Conservation (phyloP, 306 rosid genomes). For the Dalbergia cochinchinensis region DNA sequence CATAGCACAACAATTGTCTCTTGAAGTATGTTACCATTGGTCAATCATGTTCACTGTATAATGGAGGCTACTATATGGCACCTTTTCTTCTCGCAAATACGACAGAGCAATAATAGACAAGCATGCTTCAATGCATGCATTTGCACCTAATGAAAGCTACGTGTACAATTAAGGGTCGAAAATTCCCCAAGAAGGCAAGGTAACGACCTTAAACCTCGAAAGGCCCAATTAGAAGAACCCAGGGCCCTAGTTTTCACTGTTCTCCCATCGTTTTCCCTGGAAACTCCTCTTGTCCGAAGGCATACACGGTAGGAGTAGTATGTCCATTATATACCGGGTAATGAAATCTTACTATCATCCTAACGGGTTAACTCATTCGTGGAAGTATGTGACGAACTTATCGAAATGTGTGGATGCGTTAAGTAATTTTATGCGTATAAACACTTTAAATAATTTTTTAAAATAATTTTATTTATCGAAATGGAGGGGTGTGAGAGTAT, state of each 20-base stretch:
- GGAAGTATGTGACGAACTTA: no score
- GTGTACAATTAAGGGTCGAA: slow-evolving; percentile 14
- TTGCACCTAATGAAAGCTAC: slow-evolving; percentile 34
- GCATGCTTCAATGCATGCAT: slow-evolving; percentile 35
- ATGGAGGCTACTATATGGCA: background rate
- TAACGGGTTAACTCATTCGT: no score
- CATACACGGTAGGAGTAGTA: background rate
- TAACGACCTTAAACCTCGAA: slow-evolving; percentile 4
- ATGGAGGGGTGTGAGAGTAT: no score
- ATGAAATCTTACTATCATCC: no score
- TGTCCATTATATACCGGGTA: background rate
- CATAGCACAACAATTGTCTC: background rate
- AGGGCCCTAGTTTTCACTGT: background rate
- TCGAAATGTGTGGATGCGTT: no score
- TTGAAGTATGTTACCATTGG: slow-evolving; percentile 1
- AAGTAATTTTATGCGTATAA: no score
- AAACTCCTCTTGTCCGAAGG: background rate
- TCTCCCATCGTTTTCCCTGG: slow-evolving; percentile 24
- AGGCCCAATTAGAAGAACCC: slow-evolving; percentile 36
- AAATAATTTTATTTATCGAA: no score
- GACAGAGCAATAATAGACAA: background rate
- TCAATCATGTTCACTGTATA: slow-evolving; percentile 2
- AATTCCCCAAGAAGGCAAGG: slow-evolving; percentile 19
- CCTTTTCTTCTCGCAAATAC: slow-evolving; percentile 4
- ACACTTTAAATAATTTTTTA: no score